Conservation (phyloP, 2,329 filamentous ascomycete species). For the Xylaria sp. region DNA sequence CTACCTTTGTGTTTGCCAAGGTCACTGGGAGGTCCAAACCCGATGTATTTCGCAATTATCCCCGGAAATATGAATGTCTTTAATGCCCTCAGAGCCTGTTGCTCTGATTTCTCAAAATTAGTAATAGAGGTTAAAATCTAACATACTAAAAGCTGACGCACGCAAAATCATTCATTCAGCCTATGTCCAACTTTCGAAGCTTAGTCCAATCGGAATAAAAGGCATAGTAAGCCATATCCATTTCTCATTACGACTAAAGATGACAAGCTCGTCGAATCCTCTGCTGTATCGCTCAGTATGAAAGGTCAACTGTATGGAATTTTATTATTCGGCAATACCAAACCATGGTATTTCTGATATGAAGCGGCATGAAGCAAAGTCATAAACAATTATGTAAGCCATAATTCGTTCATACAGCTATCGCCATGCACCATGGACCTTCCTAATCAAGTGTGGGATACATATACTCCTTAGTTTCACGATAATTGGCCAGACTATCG, state of each 20-base stretch:
- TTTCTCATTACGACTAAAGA: neutral
- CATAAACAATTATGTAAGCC: constrained; percentile 6
- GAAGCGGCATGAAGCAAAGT: neutral
- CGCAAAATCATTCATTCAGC: neutral
- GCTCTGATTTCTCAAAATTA: too few species aligned
- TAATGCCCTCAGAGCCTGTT: too few species aligned
- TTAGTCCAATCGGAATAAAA: neutral
- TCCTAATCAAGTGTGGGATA: constrained; percentile 21
- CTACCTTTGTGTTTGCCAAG: too few species aligned
- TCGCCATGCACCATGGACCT: constrained; percentile 19
- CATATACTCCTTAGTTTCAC: neutral
- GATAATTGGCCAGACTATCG: neutral
- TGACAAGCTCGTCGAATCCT: neutral
- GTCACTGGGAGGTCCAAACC: too few species aligned
- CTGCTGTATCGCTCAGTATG: neutral
- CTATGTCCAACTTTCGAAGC: neutral
- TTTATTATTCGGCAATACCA: neutral
- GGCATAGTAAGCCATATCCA: neutral
- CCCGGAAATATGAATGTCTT: too few species aligned
- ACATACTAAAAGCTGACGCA: neutral
- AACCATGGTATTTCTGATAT: neutral
- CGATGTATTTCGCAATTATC: too few species aligned
- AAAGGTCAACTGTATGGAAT: neutral
- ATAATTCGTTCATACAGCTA: neutral
- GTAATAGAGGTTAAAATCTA: too few species aligned